Percentiles rank a stretch among this genome's conserved stretches.
phyloP scores from a whole-genome alignment of 192 early-diverging fungal genomes.

The Backusella tuberculispora region DNA sequence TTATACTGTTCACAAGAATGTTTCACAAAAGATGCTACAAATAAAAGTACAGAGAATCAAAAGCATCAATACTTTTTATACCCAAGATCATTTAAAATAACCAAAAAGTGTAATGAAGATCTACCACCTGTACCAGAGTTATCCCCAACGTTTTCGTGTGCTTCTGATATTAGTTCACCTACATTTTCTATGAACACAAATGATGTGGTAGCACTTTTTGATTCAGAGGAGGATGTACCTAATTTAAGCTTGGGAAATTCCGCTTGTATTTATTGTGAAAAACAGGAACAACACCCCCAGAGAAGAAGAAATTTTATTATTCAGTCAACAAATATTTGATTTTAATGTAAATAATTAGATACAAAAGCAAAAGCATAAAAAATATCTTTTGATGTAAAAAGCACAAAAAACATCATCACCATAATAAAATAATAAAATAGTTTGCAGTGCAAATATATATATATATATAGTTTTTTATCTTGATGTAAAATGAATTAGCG shows the following conservation, averaged over 20 bases:
- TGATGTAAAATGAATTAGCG: neutral
- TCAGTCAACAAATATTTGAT: neutral
- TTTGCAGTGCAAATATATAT: no score
- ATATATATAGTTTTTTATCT: no score
- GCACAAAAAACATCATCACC: neutral
- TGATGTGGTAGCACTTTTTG: neutral
- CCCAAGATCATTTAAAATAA: neutral
- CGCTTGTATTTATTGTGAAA: neutral
- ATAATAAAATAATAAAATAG: neutral
- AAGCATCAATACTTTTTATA: neutral
- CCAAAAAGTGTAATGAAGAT: neutral
- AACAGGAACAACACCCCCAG: neutral
- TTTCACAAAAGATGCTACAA: conserved; percentile 14
- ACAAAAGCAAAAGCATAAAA: no score
- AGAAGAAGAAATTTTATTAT: neutral
- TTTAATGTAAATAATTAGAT: conserved; percentile 9
- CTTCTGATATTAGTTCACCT: conserved; percentile 1
- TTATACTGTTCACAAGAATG: conserved; percentile 1
- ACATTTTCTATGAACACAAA: neutral
- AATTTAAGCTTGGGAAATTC: neutral
- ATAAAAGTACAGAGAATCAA: neutral
- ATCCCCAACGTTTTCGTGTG: conserved; percentile 8
- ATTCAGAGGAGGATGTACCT: conserved; percentile 12
- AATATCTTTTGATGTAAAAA: neutral
- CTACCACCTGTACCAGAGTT: neutral